Percentiles rank a stretch among this genome's conserved stretches.
Evolutionary conservation across 495 filamentous ascomycete species (phyloP).

Genomic region (Aspergillus baeticus): DNA sequence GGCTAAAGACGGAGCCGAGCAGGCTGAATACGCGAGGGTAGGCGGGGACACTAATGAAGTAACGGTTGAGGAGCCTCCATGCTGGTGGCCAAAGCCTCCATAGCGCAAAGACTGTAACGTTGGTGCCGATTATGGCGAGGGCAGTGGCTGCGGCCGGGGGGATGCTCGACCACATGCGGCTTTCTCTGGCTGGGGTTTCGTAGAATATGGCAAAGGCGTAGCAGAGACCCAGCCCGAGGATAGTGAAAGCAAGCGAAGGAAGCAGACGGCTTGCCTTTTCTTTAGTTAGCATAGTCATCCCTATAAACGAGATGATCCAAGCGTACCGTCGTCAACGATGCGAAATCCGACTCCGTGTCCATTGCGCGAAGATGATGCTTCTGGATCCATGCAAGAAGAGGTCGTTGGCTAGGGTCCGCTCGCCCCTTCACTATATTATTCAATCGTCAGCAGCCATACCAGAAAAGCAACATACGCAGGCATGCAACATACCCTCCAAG

Average conservation of each 20-base stretch:
- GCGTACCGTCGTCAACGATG: slow-evolving; percentile 37
- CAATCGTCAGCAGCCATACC: slow-evolving; percentile 12
- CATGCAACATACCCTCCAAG: slow-evolving; percentile 31
- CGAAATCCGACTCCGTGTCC: slow-evolving; percentile 32
- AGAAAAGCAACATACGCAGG: no score
- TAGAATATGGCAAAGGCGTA: slow-evolving; percentile 60
- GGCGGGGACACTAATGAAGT: slow-evolving; percentile 70
- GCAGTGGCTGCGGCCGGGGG: slow-evolving; percentile 81
- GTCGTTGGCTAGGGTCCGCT: slow-evolving; percentile 43
- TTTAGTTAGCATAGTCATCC: slow-evolving; percentile 1
- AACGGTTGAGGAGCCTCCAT: slow-evolving; percentile 74
- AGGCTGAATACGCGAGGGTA: slow-evolving; percentile 64
- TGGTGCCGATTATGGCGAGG: slow-evolving; percentile 61
- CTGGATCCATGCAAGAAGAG: slow-evolving; percentile 49
- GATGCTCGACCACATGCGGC: slow-evolving; percentile 68
- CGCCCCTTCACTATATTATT: slow-evolving; percentile 31
- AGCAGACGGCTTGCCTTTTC: slow-evolving; percentile 56
- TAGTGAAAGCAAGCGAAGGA: slow-evolving; percentile 59
- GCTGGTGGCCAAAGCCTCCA: slow-evolving; percentile 67
- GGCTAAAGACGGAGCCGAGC: slow-evolving; percentile 75
- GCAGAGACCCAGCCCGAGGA: slow-evolving; percentile 49
- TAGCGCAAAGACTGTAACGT: slow-evolving; percentile 56
- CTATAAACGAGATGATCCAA: background rate
- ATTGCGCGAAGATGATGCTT: slow-evolving; percentile 43
- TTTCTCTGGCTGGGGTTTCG: slow-evolving; percentile 53